These are phyloP conservation scores for Luvunga scandens DNA, from an alignment of 345 rosid genomes.

Conservation along the genomic window DNA sequence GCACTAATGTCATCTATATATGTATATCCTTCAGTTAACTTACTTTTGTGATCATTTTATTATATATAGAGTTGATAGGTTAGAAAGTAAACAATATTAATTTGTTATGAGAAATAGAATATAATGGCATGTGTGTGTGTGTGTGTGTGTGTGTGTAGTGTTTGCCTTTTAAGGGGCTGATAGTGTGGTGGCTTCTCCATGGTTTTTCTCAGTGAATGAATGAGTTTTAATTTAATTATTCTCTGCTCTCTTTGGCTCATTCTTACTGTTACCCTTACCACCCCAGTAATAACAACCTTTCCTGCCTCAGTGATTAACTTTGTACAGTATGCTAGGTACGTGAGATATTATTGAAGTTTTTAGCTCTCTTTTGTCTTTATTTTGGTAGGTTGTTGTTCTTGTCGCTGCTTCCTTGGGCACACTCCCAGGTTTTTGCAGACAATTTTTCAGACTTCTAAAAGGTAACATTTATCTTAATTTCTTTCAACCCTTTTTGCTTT, in stretches of 20 bases:
- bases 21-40: no score
- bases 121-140: not conserved
- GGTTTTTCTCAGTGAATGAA: not conserved
- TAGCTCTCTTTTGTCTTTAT: slow-evolving; percentile 19
- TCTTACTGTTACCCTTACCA: not conserved
- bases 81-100: not conserved
- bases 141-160: fast-evolving
- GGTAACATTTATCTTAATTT: slow-evolving; percentile 24
- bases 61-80: not conserved
- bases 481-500: not conserved
- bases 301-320: slow-evolving; percentile 15
- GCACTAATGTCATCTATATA: not conserved
- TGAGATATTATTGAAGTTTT: slow-evolving; percentile 21
- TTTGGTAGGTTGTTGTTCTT: slow-evolving; percentile 38
- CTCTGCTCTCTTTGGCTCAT: slow-evolving; percentile 13
- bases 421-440: slow-evolving; percentile 39
- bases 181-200: not conserved
- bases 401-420: slow-evolving; percentile 44
- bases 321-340: slow-evolving; percentile 6
- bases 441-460: slow-evolving; percentile 27
- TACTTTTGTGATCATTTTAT: not conserved
- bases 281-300: slow-evolving; percentile 20
- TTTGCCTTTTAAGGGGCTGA: not conserved
- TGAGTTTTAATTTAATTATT: not conserved
- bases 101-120: not conserved